A percentile compares a stretch with the other conserved stretches of the same genome.
phyloP scores from a whole-genome alignment of 2,329 filamentous ascomycete genomes.

The Microdochium trichocladiopsis region DNA sequence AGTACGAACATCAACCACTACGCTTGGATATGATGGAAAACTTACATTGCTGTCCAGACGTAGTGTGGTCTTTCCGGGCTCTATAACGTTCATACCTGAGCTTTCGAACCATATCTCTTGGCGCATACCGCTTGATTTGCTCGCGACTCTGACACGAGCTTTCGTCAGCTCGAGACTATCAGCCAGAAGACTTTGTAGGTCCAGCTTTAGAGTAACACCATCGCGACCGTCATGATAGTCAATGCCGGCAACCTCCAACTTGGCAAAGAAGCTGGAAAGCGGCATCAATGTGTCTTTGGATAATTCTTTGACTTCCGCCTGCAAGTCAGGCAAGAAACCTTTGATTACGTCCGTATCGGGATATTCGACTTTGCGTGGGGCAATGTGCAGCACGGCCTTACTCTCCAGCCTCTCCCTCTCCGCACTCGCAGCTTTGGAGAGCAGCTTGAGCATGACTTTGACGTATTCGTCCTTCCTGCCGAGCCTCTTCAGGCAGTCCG shows the following conservation, averaged over 20 bases:
- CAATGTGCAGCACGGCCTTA: constrained; percentile 26
- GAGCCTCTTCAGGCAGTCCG: constrained; percentile 72
- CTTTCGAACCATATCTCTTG: constrained; percentile 63
- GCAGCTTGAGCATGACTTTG: constrained; percentile 64
- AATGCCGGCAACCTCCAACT: constrained; percentile 59
- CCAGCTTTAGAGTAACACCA: constrained; percentile 64
- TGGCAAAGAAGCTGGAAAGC: constrained; percentile 66
- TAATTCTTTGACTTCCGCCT: constrained; percentile 35
- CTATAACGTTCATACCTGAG: constrained; percentile 35
- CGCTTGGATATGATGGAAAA: constrained; percentile 11
- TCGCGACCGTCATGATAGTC: constrained; percentile 65
- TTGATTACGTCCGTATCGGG: constrained; percentile 29
- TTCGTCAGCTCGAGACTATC: constrained; percentile 62
- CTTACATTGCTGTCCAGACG: constrained; percentile 37
- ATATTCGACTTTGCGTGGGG: constrained; percentile 20
- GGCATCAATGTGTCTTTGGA: constrained; percentile 58
- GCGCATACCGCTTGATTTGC: constrained; percentile 42
- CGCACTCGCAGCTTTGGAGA: constrained; percentile 57
- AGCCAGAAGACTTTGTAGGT: constrained; percentile 63
- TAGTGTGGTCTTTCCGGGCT: constrained; percentile 43
- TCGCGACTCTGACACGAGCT: constrained; percentile 56
- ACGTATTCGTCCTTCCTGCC: constrained; percentile 74
- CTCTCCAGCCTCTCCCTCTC: constrained; percentile 40
- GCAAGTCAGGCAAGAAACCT: constrained; percentile 40
- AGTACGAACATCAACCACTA: constrained; percentile 30